Conservation (phyloP, 371 early-diverging fungal species). For the Mucor lusitanicus region DNA sequence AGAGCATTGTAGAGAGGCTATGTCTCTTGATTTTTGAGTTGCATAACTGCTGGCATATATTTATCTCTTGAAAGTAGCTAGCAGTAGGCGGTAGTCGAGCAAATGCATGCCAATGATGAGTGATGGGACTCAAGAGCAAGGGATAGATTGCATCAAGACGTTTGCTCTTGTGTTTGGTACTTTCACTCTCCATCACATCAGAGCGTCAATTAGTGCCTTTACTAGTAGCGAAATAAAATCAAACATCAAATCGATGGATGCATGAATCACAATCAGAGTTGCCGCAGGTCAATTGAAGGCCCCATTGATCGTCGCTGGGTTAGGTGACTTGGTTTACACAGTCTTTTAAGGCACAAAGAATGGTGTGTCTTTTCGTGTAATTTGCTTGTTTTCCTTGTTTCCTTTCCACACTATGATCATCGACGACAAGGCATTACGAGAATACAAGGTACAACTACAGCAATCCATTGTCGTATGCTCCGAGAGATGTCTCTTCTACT, state of each 20-base stretch:
- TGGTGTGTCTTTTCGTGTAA: background rate
- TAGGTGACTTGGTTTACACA: background rate
- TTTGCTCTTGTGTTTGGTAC: no score
- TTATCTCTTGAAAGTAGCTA: no score
- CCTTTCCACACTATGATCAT: conserved; percentile 11
- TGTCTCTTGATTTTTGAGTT: no score
- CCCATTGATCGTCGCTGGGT: background rate
- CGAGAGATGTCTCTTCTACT: conserved; percentile 65
- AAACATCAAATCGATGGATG: background rate
- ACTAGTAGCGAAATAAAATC: no score
- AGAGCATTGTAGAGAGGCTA: no score
- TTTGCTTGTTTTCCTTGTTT: background rate
- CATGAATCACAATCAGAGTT: background rate
- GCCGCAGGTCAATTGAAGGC: background rate
- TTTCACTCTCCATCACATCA: no score
- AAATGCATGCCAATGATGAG: no score
- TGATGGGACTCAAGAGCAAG: no score
- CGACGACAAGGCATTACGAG: conserved; percentile 13
- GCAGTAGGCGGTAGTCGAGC: no score
- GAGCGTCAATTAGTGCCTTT: no score
- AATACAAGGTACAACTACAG: conserved; percentile 38
- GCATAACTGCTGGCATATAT: no score
- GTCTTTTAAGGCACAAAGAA: background rate
- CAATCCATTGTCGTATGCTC: conserved; percentile 65
- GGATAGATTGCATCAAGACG: no score